Evolutionary conservation across 2,329 filamentous ascomycete genomes (phyloP), one percentile per base, ranked within the genome.

Genomic region (Colletotrichum cordylinicola): DNA sequence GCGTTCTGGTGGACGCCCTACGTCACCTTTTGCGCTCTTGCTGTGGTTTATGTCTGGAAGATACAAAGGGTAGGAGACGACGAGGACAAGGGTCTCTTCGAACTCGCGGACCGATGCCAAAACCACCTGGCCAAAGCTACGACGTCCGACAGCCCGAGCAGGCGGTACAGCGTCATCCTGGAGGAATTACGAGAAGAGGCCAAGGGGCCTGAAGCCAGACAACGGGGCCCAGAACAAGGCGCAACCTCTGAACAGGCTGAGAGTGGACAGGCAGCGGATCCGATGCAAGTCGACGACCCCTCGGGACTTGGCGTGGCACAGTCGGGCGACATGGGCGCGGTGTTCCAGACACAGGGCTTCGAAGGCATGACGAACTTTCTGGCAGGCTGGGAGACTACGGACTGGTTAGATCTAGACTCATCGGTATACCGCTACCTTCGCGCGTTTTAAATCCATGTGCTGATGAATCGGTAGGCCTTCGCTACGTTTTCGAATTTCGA

Each of bases 1-100:
- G 86, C 87, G 0, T 86, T 89, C 39, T 90, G 89, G 87, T 90
- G 88, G 80, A 90, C 87, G 24, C 87, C 89, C 27, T 90, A 90
- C 76, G 87, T 90, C 9, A 86, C 87, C 0, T 90, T 91, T 73
- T 90, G 88, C 75, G 88, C 89, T 1, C 83, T 91, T 0, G 88
- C 88, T 1, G 88, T 91, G 4, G 82, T 90, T 0, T 91, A 91
- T 75, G 87, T 91, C 3, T 90, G 88, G 83, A 83, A 88, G 58
- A 82, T 82, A 9, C 81, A 82, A n/a, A 79, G 80, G 33, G 69
- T 60, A n/a, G 4, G 68, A 3, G 76, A 69, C 10, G 75, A 16
- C 58, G 71, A 64, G 8, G 70, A 77, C 9, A 72, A 66, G 4
- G 24, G 72, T 1, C 75, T 82, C 0, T 78, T 82, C 4, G 74